A percentile compares a stretch with the other conserved stretches of the same genome.
These are phyloP conservation scores for Penicillium diatomitis DNA, from an alignment of 495 filamentous ascomycete species.

Conservation along the genomic window DNA sequence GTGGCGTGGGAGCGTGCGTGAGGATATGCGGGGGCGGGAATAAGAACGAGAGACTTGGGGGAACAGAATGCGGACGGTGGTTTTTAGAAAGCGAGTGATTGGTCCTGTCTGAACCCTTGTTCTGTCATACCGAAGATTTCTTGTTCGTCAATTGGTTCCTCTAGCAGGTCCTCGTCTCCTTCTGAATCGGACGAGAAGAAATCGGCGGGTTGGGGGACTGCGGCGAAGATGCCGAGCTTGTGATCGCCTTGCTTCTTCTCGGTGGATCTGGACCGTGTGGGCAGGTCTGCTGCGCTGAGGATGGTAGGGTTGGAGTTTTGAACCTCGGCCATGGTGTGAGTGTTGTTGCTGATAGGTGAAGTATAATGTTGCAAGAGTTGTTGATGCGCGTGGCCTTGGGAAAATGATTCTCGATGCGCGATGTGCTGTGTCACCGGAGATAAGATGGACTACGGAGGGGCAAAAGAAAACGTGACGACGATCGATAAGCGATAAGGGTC, in stretches of 20 bases:
- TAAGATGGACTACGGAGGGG: not conserved
- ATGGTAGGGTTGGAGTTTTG: slow-evolving; percentile 96
- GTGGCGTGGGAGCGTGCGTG: too few species aligned
- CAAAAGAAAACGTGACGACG: slow-evolving; percentile 1
- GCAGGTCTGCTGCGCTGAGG: slow-evolving; percentile 80
- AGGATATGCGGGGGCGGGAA: too few species aligned
- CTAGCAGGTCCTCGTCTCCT: slow-evolving; percentile 50
- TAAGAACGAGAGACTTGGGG: too few species aligned
- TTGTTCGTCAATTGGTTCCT: slow-evolving; percentile 88
- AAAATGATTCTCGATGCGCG: too few species aligned
- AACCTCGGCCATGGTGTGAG: slow-evolving; percentile 36
- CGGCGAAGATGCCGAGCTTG: slow-evolving; percentile 31
- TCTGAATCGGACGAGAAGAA: slow-evolving; percentile 36
- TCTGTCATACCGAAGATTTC: slow-evolving; percentile 73
- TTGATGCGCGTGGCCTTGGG: not conserved
- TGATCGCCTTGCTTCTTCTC: slow-evolving; percentile 32
- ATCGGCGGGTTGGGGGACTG: slow-evolving; percentile 14
- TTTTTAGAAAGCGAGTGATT: too few species aligned
- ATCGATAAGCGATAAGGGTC: not conserved
- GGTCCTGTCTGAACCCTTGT: too few species aligned
- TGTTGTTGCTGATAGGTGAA: not conserved
- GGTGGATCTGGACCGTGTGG: slow-evolving; percentile 56
- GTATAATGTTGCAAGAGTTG: not conserved
- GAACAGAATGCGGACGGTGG: too few species aligned
- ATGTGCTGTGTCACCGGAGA: not conserved